These are phyloP conservation scores for Calycina herbarum DNA, from an alignment of 2,329 filamentous ascomycete species.

Conservation along the genomic window DNA sequence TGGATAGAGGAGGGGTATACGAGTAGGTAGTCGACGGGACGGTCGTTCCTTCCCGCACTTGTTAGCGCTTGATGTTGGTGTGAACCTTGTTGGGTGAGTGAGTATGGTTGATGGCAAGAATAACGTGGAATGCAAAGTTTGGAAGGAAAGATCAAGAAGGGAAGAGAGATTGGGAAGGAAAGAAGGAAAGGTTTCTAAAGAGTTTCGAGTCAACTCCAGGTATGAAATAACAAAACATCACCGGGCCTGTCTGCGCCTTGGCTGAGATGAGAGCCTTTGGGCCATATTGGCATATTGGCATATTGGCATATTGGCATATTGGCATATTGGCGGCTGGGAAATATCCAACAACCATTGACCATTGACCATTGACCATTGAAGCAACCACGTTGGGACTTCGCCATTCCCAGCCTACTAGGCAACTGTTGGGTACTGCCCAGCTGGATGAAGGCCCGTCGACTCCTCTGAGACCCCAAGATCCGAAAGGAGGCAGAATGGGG, in stretches of 20 bases:
- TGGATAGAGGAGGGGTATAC: neutral
- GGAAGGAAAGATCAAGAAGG: neutral
- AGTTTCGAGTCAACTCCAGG: neutral
- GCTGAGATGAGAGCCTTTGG: neutral
- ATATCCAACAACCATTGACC: neutral
- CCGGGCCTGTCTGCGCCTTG: constrained; percentile 2
- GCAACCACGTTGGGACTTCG: neutral
- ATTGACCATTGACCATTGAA: neutral
- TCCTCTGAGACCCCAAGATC: neutral
- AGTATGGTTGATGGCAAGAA: neutral
- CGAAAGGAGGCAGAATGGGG: neutral
- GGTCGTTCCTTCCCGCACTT: neutral
- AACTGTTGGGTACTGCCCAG: neutral
- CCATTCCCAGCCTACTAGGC: neutral
- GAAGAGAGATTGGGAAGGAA: neutral
- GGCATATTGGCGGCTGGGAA: no score
- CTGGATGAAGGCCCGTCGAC: neutral
- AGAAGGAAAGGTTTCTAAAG: neutral
- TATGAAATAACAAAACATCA: neutral
- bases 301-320: no score
- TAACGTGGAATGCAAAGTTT: neutral
- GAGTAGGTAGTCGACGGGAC: neutral
- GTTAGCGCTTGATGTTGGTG: neutral
- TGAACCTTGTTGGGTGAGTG: neutral
- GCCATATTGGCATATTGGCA: no score